These are phyloP conservation scores for Dujonia santamariae DNA, from an alignment of 1,139 yeast species.

Conservation along the genomic window DNA sequence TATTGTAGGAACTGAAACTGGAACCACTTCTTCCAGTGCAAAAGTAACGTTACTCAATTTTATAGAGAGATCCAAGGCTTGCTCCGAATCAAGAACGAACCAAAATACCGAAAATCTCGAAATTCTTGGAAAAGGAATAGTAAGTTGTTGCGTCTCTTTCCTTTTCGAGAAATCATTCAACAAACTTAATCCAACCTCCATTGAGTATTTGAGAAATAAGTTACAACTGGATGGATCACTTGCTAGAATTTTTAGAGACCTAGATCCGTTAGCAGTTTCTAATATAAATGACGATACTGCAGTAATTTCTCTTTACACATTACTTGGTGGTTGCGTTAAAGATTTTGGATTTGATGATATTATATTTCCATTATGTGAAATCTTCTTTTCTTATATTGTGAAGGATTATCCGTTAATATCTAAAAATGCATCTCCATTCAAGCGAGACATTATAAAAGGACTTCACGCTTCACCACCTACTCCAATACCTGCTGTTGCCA, in stretches of 20 bases:
- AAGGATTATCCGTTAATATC: conserved; percentile 63
- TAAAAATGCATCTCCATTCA: conserved; percentile 35
- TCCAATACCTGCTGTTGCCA: background rate
- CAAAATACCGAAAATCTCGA: conserved; percentile 45
- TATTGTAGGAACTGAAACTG: too few relatives aligned
- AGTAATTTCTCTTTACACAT: conserved; percentile 49
- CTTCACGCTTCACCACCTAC: too few relatives aligned
- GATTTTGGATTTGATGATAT: conserved; percentile 78
- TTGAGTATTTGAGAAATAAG: conserved; percentile 55
- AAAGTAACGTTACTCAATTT: conserved; percentile 25
- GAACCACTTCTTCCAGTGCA: background rate
- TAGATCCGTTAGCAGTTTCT: conserved; percentile 43
- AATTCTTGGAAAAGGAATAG: conserved; percentile 55
- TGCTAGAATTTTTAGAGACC: conserved; percentile 47
- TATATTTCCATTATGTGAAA: conserved; percentile 60
- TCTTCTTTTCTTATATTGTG: conserved; percentile 60
- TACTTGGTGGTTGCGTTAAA: conserved; percentile 68
- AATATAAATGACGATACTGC: conserved; percentile 43
- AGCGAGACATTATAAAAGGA: too few relatives aligned
- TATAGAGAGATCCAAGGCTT: conserved; percentile 65
- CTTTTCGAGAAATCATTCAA: conserved; percentile 54
- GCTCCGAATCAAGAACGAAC: conserved; percentile 46
- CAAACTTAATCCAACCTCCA: conserved; percentile 31
- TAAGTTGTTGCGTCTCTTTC: conserved; percentile 54
- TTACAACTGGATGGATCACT: conserved; percentile 41